phyloP scores from a whole-genome alignment of 306 rosid species.

The Heteromeles arbutifolia region DNA sequence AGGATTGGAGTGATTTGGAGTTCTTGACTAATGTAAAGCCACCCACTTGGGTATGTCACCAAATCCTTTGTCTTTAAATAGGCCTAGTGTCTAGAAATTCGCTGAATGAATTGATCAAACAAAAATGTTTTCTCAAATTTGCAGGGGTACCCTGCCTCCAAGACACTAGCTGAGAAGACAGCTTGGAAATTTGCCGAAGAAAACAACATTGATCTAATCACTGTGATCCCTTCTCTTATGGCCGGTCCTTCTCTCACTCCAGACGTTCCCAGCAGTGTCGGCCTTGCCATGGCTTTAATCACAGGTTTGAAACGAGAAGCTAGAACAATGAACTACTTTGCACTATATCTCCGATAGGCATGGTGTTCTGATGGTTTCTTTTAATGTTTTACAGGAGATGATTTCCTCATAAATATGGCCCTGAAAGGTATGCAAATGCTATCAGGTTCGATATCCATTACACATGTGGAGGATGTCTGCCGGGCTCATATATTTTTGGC shows the following conservation, averaged over 20 bases:
- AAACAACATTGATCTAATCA: constrained; percentile 61
- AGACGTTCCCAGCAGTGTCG: constrained; percentile 55
- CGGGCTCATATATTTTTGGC: constrained; percentile 69
- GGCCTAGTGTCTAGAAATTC: neutral
- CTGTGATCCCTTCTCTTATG: constrained; percentile 63
- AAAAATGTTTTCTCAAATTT: neutral
- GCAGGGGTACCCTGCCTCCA: constrained; percentile 78
- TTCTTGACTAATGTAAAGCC: constrained; percentile 54
- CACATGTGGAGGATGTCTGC: constrained; percentile 74
- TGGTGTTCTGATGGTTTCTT: neutral
- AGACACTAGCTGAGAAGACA: constrained; percentile 63
- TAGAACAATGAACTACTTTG: neutral
- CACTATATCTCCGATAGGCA: neutral
- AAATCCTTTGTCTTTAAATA: neutral
- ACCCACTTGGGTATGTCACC: constrained; percentile 60
- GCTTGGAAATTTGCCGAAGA: constrained; percentile 76
- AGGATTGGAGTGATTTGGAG: constrained; percentile 62
- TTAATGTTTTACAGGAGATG: constrained; percentile 44
- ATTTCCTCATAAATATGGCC: constrained; percentile 40
- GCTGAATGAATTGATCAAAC: neutral
- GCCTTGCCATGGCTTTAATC: constrained; percentile 38
- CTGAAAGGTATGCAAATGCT: constrained; percentile 67
- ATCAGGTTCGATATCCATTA: constrained; percentile 57
- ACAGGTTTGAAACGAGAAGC: constrained; percentile 41
- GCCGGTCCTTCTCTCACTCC: constrained; percentile 61